Conservation (phyloP, 306 rosid genomes). For the Chamaecrista fasciculata region DNA sequence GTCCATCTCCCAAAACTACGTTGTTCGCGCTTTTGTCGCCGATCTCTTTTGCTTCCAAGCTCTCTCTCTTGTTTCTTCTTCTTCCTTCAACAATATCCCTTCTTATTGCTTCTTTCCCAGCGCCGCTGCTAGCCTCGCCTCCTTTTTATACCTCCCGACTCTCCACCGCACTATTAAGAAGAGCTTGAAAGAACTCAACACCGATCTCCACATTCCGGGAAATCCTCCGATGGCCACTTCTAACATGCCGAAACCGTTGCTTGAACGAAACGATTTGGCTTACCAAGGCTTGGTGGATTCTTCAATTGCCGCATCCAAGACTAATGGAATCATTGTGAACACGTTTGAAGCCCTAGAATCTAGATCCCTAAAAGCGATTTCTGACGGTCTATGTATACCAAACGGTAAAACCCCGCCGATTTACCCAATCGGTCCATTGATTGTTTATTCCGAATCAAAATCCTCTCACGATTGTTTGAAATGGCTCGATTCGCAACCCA, state of each 20-base stretch:
- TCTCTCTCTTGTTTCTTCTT: slow-evolving; percentile 9
- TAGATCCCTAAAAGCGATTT: too few species aligned
- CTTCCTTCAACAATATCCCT: slow-evolving; percentile 30
- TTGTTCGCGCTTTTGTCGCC: slow-evolving; percentile 36
- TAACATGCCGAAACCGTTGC: too few species aligned
- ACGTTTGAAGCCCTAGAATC: too few species aligned
- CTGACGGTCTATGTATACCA: slow-evolving; percentile 22
- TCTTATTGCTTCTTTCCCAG: not conserved
- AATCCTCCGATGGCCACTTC: slow-evolving; percentile 39
- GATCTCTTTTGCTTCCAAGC: slow-evolving; percentile 34
- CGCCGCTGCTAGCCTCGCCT: too few species aligned
- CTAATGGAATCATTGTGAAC: too few species aligned
- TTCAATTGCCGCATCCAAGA: too few species aligned
- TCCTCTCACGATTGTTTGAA: slow-evolving; percentile 25
- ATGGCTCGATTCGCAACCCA: too few species aligned
- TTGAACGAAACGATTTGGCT: too few species aligned
- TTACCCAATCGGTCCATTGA: slow-evolving; percentile 40
- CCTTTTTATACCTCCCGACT: too few species aligned
- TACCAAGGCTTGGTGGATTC: too few species aligned
- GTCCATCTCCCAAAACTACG: slow-evolving; percentile 12
- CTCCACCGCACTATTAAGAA: too few species aligned
- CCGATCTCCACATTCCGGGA: slow-evolving; percentile 12
- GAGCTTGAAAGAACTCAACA: too few species aligned
- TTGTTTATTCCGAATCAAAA: not conserved
- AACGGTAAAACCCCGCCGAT: slow-evolving; percentile 27